Evolutionary conservation across 2,329 filamentous ascomycete species (phyloP).

Genomic region (Botrytis sinoallii): DNA sequence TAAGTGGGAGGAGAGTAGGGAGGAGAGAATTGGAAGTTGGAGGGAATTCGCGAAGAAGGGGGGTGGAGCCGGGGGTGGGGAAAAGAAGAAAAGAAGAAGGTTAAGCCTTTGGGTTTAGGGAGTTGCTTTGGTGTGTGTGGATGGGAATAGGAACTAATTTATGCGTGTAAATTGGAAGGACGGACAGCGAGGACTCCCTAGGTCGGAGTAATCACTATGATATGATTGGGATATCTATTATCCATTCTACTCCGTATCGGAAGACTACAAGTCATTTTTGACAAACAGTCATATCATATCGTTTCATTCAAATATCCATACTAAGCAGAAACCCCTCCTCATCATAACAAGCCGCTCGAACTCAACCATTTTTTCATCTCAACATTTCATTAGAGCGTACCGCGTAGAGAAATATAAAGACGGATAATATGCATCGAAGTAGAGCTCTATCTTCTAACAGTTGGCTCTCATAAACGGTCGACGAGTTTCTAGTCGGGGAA

Average conservation of each 20-base stretch:
- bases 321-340: fast-evolving
- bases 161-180: background rate
- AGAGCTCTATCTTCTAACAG: too few relatives aligned
- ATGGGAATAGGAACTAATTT: background rate
- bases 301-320: background rate
- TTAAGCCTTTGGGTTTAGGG: slow-evolving; percentile 36
- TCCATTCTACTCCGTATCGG: background rate
- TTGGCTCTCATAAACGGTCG: too few relatives aligned
- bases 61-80: slow-evolving; percentile 43
- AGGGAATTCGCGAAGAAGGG: slow-evolving; percentile 78
- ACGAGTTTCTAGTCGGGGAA: too few relatives aligned
- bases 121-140: background rate
- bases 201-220: background rate
- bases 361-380: background rate
- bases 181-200: fast-evolving
- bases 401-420: background rate
- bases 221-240: background rate
- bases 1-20: slow-evolving; percentile 90
- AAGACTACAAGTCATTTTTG: background rate
- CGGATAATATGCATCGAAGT: background rate
- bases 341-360: fast-evolving
- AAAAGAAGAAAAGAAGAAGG: slow-evolving; percentile 71
- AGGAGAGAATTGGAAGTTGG: slow-evolving; percentile 92
- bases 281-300: background rate
- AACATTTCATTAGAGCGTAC: background rate